Conservation (phyloP, 2,329 filamentous ascomycete genomes). For the Trichoderma sp. region DNA sequence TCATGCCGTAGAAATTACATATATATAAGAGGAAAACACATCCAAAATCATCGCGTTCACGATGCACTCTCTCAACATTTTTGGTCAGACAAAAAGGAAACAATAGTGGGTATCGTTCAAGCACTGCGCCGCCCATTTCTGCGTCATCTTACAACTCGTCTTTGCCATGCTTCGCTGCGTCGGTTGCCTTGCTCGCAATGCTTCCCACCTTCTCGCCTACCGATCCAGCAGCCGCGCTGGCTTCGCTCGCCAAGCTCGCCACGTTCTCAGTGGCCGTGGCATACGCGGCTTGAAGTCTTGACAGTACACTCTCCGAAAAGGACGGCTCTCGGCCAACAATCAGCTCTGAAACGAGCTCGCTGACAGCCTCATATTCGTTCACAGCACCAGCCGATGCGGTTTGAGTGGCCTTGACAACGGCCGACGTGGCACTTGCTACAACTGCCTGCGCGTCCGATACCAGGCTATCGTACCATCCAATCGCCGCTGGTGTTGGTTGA, state of each 20-base stretch:
- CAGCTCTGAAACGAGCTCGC: slow-evolving; percentile 75
- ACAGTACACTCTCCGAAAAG: slow-evolving; percentile 80
- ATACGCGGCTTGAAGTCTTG: slow-evolving; percentile 71
- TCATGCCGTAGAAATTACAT: slow-evolving; percentile 2
- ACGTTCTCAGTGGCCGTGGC: slow-evolving; percentile 65
- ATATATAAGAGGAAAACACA: slow-evolving; percentile 7
- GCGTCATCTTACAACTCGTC: slow-evolving; percentile 47
- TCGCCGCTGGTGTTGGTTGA: slow-evolving; percentile 62
- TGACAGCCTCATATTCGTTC: slow-evolving; percentile 70
- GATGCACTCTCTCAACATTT: not conserved
- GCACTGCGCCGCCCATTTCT: slow-evolving; percentile 10
- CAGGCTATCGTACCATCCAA: slow-evolving; percentile 58
- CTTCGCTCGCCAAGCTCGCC: slow-evolving; percentile 47
- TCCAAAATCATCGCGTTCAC: not conserved
- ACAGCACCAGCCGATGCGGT: slow-evolving; percentile 64
- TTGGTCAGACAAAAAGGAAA: slow-evolving; percentile 3
- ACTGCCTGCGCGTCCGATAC: slow-evolving; percentile 57
- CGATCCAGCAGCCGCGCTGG: slow-evolving; percentile 41
- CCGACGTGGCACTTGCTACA: slow-evolving; percentile 57
- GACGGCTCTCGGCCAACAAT: slow-evolving; percentile 76
- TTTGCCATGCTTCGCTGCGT: slow-evolving; percentile 47
- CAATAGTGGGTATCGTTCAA: slow-evolving; percentile 25
- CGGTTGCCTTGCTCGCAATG: slow-evolving; percentile 47
- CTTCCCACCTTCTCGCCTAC: slow-evolving; percentile 44
- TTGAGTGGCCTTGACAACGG: slow-evolving; percentile 58